Conservation (phyloP, 352 stramenopile species). For the Phytophthora quininea region DNA sequence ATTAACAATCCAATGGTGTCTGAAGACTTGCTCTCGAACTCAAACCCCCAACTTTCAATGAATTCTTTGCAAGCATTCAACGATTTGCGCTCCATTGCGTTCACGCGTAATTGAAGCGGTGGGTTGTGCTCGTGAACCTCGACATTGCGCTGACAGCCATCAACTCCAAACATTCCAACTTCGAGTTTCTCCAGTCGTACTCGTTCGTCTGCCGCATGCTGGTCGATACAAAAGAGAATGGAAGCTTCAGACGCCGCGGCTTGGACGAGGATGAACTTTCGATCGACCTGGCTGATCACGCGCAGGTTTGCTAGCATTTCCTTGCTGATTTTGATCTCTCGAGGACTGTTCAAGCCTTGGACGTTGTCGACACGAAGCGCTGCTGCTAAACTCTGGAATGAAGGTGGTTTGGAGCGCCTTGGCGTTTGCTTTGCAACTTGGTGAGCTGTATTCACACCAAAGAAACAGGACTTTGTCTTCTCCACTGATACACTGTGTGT, state of each 20-base stretch:
- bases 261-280: conserved; percentile 90
- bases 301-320: conserved; percentile 63
- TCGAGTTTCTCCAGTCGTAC: conserved; percentile 89
- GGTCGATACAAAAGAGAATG: conserved; percentile 86
- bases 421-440: conserved; percentile 4
- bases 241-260: conserved; percentile 27
- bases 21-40: conserved; percentile 40
- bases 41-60: conserved; percentile 86
- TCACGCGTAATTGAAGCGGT: conserved; percentile 60
- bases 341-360: conserved; percentile 21
- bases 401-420: conserved; percentile 9
- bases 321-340: conserved; percentile 66
- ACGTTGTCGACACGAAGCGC: conserved; percentile 45
- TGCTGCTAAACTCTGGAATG: conserved; percentile 17
- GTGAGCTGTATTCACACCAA: neutral
- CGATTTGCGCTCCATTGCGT: conserved; percentile 50
- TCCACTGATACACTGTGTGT: neutral
- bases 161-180: conserved; percentile 55
- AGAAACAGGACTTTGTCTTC: conserved; percentile 25
- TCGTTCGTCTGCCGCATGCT: conserved; percentile 92
- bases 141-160: conserved; percentile 60
- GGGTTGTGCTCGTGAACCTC: conserved; percentile 56
- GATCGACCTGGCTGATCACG: conserved; percentile 90
- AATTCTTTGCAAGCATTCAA: conserved; percentile 52
- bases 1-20: conserved; percentile 7